A percentile compares a stretch with the other conserved stretches of the same genome.
Conservation (phyloP, 108 stramenopile genomes). For the Nitzschia sp. region DNA sequence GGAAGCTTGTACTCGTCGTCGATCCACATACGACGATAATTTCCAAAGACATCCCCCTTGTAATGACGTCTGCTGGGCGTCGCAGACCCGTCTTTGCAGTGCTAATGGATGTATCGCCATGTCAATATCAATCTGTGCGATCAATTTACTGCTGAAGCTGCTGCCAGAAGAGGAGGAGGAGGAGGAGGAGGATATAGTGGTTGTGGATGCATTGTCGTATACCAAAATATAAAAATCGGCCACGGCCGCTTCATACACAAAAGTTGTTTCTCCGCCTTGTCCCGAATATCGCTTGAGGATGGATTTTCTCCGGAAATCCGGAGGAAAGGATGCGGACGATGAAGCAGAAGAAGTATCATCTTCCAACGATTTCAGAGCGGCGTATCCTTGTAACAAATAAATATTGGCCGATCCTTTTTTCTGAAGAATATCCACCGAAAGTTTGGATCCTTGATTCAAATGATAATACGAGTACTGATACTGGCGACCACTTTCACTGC, state of each 20-base stretch:
- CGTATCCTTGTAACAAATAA: constrained; percentile 14
- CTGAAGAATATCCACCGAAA: constrained; percentile 1
- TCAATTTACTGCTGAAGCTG: not conserved
- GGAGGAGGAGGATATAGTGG: no score
- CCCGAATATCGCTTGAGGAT: constrained; percentile 11
- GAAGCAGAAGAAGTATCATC: not conserved
- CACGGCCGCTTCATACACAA: not conserved
- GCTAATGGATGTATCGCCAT: not conserved
- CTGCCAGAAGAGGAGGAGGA: no score
- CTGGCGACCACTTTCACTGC: not conserved
- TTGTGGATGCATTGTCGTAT: constrained; percentile 8
- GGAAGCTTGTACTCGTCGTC: not conserved
- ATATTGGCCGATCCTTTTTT: constrained; percentile 6
- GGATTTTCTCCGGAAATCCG: constrained; percentile 5
- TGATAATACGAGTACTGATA: constrained; percentile 8
- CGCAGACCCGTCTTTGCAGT: not conserved
- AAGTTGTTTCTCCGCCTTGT: not conserved
- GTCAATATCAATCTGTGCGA: not conserved
- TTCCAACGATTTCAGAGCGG: not conserved
- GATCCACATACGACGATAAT: constrained; percentile 3
- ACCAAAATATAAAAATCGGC: constrained; percentile 12
- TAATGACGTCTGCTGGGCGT: not conserved
- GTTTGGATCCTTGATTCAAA: constrained; percentile 9
- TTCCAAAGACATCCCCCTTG: constrained; percentile 3
- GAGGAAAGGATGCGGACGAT: not conserved